Percentiles rank a stretch among this genome's conserved stretches.
Conservation (phyloP, 1,139 yeast genomes). For the Pichia inconspicua region DNA sequence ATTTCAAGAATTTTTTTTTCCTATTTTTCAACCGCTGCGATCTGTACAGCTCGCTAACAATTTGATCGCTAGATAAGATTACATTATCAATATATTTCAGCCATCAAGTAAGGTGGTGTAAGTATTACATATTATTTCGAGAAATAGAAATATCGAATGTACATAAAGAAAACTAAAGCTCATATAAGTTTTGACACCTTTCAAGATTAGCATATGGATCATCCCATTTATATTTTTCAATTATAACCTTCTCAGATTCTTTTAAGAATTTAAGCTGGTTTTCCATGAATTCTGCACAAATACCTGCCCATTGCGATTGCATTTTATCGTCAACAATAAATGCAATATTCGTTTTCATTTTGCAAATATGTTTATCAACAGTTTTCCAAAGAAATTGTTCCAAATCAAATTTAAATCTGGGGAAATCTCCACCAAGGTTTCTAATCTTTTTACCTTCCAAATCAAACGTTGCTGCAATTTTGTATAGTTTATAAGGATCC, state of each 20-base stretch:
- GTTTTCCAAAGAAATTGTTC: slow-evolving; percentile 25
- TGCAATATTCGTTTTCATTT: slow-evolving; percentile 16
- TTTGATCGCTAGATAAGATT: no score
- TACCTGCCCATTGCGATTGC: slow-evolving; percentile 6
- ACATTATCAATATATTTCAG: no score
- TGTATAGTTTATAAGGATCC: slow-evolving; percentile 20
- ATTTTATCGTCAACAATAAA: slow-evolving; percentile 17
- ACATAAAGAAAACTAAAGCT: not conserved
- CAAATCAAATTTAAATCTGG: slow-evolving; percentile 19
- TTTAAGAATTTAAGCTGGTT: slow-evolving; percentile 21
- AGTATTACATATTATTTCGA: no score
- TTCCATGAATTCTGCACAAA: slow-evolving; percentile 23
- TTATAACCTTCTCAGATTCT: slow-evolving; percentile 1
- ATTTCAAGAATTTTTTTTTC: not conserved
- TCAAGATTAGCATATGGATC: slow-evolving; percentile 11
- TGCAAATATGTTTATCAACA: slow-evolving; percentile 26
- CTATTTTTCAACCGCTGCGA: no score
- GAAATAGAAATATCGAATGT: no score
- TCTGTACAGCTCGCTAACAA: no score
- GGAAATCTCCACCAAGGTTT: slow-evolving; percentile 20
- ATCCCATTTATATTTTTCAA: slow-evolving; percentile 1
- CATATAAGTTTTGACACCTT: slow-evolving; percentile 3
- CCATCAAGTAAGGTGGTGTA: no score
- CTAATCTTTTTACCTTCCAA: slow-evolving; percentile 15
- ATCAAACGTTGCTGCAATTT: slow-evolving; percentile 16